phyloP scores from a whole-genome alignment of 1,284 basidiomycete genomes.

The Cutaneotrichosporon dermatis region DNA sequence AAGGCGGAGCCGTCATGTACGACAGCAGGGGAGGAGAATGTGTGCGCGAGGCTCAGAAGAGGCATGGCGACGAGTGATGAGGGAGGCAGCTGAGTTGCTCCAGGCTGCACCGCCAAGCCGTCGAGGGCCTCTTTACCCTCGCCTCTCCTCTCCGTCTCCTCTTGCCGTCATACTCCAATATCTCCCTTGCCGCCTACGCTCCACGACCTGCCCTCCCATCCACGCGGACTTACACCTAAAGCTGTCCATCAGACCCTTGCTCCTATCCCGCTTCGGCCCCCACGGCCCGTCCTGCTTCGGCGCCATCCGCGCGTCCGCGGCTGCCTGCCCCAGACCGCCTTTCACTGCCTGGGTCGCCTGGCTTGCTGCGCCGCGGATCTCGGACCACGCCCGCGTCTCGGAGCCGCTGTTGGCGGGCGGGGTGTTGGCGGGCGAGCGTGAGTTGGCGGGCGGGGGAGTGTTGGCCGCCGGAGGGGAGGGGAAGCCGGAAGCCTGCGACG shows the following conservation, averaged over 20 bases:
- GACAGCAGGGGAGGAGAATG: too few species aligned
- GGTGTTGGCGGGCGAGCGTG: too few species aligned
- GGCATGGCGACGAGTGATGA: neutral
- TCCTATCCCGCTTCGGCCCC: slow-evolving; percentile 5
- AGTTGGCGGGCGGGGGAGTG: too few species aligned
- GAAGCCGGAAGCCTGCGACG: too few species aligned
- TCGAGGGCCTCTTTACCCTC: too few species aligned
- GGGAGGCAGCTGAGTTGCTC: neutral
- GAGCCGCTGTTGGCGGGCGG: neutral
- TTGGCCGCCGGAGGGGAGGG: too few species aligned
- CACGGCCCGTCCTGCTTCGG: neutral
- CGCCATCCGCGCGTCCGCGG: neutral
- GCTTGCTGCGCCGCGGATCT: neutral
- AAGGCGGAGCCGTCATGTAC: neutral
- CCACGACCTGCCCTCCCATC: neutral
- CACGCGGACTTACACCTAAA: slow-evolving; percentile 9
- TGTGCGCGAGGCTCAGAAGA: neutral
- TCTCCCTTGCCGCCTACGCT: too few species aligned
- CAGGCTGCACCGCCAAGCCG: too few species aligned
- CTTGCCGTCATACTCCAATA: too few species aligned
- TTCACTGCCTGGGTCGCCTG: too few species aligned
- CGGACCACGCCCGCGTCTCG: neutral
- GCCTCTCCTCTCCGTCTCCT: too few species aligned
- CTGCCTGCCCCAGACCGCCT: neutral
- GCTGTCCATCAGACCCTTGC: slow-evolving; percentile 8